phyloP scores from a whole-genome alignment of 2,329 filamentous ascomycete genomes.

The Ceratocystis cubensis region DNA sequence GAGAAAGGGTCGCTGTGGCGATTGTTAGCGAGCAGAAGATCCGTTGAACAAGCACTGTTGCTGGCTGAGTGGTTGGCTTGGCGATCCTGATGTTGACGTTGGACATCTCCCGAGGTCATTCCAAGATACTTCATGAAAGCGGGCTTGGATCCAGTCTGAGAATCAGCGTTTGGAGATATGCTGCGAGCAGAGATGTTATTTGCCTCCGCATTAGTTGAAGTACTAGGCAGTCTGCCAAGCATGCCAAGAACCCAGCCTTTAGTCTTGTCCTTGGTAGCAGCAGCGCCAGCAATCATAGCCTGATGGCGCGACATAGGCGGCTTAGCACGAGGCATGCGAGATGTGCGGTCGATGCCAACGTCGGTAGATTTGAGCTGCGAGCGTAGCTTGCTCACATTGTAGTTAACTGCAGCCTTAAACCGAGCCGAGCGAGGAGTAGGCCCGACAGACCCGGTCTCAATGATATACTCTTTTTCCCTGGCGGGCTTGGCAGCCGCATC shows the following conservation, averaged over 20 bases:
- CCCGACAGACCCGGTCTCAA: slow-evolving; percentile 37
- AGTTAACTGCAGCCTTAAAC: slow-evolving; percentile 31
- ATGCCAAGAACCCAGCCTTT: slow-evolving; percentile 23
- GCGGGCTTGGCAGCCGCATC: slow-evolving; percentile 23
- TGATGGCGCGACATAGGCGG: slow-evolving; percentile 18
- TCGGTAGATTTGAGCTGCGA: slow-evolving; percentile 11
- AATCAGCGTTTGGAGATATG: background rate
- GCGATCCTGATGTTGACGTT: slow-evolving; percentile 30
- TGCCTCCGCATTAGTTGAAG: slow-evolving; percentile 6
- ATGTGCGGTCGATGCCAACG: slow-evolving; percentile 38
- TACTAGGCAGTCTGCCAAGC: slow-evolving; percentile 13
- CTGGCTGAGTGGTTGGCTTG: slow-evolving; percentile 25
- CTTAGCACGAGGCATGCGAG: slow-evolving; percentile 26
- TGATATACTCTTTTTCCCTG: slow-evolving; percentile 30
- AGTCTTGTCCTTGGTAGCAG: slow-evolving; percentile 27
- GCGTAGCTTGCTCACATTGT: slow-evolving; percentile 23
- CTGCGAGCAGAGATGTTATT: slow-evolving; percentile 8
- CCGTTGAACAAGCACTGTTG: slow-evolving; percentile 28
- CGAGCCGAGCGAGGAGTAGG: slow-evolving; percentile 36
- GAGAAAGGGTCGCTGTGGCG: slow-evolving; percentile 37
- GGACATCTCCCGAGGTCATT: slow-evolving; percentile 34
- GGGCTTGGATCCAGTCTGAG: slow-evolving; percentile 26
- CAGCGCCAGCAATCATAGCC: slow-evolving; percentile 26
- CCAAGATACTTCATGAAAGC: slow-evolving; percentile 35
- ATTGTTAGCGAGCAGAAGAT: slow-evolving; percentile 33